Conservation (phyloP, 306 rosid species). For the Gleditsia sinensis region DNA sequence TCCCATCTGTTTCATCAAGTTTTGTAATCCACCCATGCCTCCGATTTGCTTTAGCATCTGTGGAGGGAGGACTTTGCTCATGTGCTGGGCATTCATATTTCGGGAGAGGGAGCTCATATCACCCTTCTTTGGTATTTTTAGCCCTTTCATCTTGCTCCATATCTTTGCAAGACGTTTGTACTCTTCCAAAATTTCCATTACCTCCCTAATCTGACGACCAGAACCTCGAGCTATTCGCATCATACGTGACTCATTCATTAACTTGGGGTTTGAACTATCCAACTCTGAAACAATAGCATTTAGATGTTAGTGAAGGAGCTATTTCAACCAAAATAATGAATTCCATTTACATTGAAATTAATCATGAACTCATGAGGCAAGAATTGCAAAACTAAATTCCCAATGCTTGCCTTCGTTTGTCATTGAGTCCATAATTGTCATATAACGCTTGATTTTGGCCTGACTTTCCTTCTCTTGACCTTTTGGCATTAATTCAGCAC, state of each 20-base stretch:
- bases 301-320: conserved; percentile 23
- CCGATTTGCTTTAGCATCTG: conserved; percentile 89
- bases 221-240: conserved; percentile 87
- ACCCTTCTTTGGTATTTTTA: conserved; percentile 85
- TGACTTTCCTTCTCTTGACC: conserved; percentile 94
- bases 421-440: conserved; percentile 99
- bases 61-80: conserved; percentile 86
- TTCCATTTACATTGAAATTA: background rate
- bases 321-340: conserved; percentile 18
- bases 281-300: conserved; percentile 56
- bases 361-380: background rate
- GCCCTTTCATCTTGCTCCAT: conserved; percentile 83
- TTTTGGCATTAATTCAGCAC: conserved; percentile 81
- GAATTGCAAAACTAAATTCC: background rate
- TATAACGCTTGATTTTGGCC: conserved; percentile 84
- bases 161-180: conserved; percentile 80
- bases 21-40: conserved; percentile 84
- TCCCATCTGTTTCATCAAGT: conserved; percentile 91
- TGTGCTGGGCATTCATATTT: conserved; percentile 83
- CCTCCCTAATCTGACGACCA: conserved; percentile 71
- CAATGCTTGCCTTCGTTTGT: conserved; percentile 73
- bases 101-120: conserved; percentile 71
- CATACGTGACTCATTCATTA: conserved; percentile 74
- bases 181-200: conserved; percentile 85
- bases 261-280: conserved; percentile 82